Conservation (phyloP, 2,329 filamentous ascomycete genomes). For the Pyricularia sp. region DNA sequence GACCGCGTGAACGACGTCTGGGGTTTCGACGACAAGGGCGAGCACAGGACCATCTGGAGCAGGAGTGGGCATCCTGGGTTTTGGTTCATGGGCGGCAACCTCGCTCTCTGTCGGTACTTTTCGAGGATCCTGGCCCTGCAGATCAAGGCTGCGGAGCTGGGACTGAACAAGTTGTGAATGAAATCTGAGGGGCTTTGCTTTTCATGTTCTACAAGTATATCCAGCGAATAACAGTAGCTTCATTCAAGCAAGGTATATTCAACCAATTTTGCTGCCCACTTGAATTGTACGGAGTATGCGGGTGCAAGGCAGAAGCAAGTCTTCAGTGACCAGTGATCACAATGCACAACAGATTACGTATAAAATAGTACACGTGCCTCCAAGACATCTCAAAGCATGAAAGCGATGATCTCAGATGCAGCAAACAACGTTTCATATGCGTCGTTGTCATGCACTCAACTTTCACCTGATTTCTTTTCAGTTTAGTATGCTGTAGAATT, state of each 20-base stretch:
- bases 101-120: slow-evolving; percentile 48
- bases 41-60: slow-evolving; percentile 45
- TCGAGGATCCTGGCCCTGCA: slow-evolving; percentile 39
- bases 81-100: slow-evolving; percentile 53
- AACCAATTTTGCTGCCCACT: too few relatives aligned
- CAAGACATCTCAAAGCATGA: too few relatives aligned
- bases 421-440: neutral
- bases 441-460: neutral
- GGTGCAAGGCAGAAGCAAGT: too few relatives aligned
- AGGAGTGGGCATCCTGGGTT: slow-evolving; percentile 48
- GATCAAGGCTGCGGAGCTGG: slow-evolving; percentile 30
- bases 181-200: neutral
- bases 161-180: slow-evolving; percentile 4
- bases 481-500: neutral
- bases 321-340: too few relatives aligned
- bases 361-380: too few relatives aligned
- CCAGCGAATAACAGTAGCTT: neutral
- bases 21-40: slow-evolving; percentile 43
- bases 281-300: too few relatives aligned
- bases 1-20: slow-evolving; percentile 45
- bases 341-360: too few relatives aligned
- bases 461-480: neutral
- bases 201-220: neutral
- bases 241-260: neutral
- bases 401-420: neutral